Conservation (phyloP, 2,329 filamentous ascomycete species). For the Verticillium albo-atrum region DNA sequence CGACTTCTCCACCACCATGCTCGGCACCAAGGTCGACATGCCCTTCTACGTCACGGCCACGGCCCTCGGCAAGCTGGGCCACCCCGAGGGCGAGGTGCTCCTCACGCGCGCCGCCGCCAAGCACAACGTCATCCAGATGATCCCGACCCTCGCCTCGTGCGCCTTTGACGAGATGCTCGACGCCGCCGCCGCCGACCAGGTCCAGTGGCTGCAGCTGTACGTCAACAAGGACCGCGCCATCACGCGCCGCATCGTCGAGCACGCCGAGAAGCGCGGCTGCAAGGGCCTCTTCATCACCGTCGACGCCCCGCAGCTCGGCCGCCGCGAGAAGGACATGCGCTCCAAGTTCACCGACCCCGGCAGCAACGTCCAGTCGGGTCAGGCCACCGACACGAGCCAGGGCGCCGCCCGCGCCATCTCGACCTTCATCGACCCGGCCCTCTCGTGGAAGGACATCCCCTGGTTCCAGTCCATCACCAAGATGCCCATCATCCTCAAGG, state of each 20-base stretch:
- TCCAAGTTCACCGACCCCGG: conserved; percentile 83
- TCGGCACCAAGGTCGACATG: conserved; percentile 76
- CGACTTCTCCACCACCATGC: conserved; percentile 88
- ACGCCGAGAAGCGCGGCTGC: conserved; percentile 88
- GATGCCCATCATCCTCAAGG: conserved; percentile 96
- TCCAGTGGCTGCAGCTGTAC: conserved; percentile 96
- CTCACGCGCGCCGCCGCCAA: conserved; percentile 79
- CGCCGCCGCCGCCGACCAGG: conserved; percentile 71
- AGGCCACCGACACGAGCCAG: conserved; percentile 78
- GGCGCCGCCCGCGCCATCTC: conserved; percentile 93
- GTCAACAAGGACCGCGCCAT: conserved; percentile 94
- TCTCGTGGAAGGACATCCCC: conserved; percentile 89
- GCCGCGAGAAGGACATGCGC: conserved; percentile 97
- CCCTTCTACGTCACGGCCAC: conserved; percentile 98
- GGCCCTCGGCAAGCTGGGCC: conserved; percentile 88
- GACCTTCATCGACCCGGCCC: conserved; percentile 90
- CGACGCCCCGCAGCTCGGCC: conserved; percentile 90
- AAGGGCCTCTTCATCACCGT: conserved; percentile 98
- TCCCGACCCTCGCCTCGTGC: conserved; percentile 92
- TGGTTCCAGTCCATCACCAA: conserved; percentile 89
- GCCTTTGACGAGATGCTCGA: conserved; percentile 97
- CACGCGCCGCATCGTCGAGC: conserved; percentile 83
- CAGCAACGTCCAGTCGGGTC: conserved; percentile 74
- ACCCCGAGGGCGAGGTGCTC: conserved; percentile 90
- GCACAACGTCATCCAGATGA: conserved; percentile 96